Evolutionary conservation across 371 early-diverging fungal genomes (phyloP), one percentile per base, ranked within the genome.

Genomic region (Mortierella sp.): DNA sequence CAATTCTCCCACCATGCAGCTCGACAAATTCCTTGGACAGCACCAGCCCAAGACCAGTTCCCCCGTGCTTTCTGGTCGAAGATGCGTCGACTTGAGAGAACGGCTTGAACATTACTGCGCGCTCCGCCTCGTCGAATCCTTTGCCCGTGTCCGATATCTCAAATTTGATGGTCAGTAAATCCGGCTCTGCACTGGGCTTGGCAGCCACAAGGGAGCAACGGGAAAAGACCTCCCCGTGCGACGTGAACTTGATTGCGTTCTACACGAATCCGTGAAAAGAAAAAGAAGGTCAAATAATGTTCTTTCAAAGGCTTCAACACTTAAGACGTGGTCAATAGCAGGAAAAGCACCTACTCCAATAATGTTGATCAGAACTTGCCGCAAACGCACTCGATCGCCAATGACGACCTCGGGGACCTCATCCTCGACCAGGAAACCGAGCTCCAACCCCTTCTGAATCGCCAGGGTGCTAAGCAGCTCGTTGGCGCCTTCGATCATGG

Each of bases 171-270:
- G 69, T 82, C 52, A 87, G 48, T 8, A 37, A 46, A 14, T 69
- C 59, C 3, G 70, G 60, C 43, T 66, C 64, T 11, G 57, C 15
- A 31, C 48, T 56, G 8, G 59, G 53, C 70, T 57, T 41, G 27
- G 57, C 26, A 15, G 79, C 41, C 28, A 86, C 73, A 11, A 87
- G 55, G 1, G 84, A 81, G 62, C 89, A 89, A 41, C 83, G 82
- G 1, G 89, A 86, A 64, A 83, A 89, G 0, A 89, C 81, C 61
- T 89, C 89, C 4, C 89, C 89, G 15, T 83, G 70, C 0, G 85
- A 64, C 0, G 89, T 89, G 48, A 89, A 89, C 49, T 89, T 89
- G 76, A 89, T 89, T 0, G 89, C 89, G 72, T 89, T 89, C 85
- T 88, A 79, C 4, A 68, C 24, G 34, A 14, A 30, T 15, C 37